These are phyloP conservation scores for Aphanomyces cochlioides DNA, from an alignment of 352 stramenopile genomes.

Conservation along the genomic window DNA sequence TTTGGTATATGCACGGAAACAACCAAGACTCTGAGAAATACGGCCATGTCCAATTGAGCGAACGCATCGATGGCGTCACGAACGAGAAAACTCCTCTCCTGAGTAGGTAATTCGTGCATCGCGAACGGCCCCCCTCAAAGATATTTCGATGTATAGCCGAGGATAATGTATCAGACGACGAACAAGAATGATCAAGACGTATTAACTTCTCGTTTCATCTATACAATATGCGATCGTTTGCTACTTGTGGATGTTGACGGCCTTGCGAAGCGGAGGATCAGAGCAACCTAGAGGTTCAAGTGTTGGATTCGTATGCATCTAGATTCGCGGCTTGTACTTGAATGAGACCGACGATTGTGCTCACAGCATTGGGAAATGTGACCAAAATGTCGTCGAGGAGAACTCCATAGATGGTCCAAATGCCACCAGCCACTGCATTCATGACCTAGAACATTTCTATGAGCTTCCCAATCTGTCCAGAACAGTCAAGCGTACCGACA, in stretches of 20 bases:
- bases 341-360: slow-evolving; percentile 62
- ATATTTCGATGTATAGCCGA: background rate
- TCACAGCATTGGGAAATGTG: slow-evolving; percentile 67
- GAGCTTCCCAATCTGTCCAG: background rate
- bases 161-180: background rate
- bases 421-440: slow-evolving; percentile 59
- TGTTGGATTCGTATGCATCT: no score
- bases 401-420: slow-evolving; percentile 68
- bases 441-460: slow-evolving; percentile 36
- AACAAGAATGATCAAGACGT: background rate
- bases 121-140: no score
- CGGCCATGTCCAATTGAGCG: slow-evolving; percentile 26
- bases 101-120: slow-evolving; percentile 26
- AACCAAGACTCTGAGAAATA: slow-evolving; percentile 38
- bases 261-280: background rate
- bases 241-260: background rate
- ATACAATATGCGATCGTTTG: background rate
- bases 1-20: slow-evolving; percentile 68
- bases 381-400: slow-evolving; percentile 60
- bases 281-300: background rate
- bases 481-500: slow-evolving; percentile 41
- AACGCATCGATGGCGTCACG: slow-evolving; percentile 29
- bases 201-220: background rate
- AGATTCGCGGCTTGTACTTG: slow-evolving; percentile 38
- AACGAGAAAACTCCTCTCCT: slow-evolving; percentile 30